phyloP scores from a whole-genome alignment of 1,284 basidiomycete species.

The Anthracocystis panici-leucophaei region DNA sequence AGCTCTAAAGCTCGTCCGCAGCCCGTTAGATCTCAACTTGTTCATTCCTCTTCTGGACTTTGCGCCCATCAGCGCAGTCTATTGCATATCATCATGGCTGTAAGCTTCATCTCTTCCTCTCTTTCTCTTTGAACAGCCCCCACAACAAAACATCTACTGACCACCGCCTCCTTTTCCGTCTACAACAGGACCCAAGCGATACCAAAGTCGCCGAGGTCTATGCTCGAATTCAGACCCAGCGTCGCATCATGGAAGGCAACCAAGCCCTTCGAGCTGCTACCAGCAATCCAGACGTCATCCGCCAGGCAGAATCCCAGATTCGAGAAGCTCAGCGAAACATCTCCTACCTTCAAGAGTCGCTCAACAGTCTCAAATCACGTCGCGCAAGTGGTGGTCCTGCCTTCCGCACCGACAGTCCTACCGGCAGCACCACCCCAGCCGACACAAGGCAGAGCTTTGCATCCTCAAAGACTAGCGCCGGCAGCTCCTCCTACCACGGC shows the following conservation, averaged over 20 bases:
- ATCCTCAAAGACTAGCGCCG: constrained; percentile 29
- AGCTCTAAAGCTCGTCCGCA: background rate
- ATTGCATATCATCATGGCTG: constrained; percentile 32
- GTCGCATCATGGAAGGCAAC: constrained; percentile 88
- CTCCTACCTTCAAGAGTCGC: constrained; percentile 86
- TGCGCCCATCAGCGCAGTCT: constrained; percentile 6
- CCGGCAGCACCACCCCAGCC: constrained; percentile 31
- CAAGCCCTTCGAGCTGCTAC: constrained; percentile 84
- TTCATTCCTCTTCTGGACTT: background rate
- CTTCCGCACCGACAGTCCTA: constrained; percentile 44
- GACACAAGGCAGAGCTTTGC: constrained; percentile 48
- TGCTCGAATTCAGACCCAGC: constrained; percentile 89
- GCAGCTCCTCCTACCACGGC: constrained; percentile 43
- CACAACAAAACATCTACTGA: background rate
- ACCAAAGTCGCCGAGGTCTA: constrained; percentile 92
- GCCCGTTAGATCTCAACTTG: background rate
- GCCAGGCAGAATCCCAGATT: constrained; percentile 81
- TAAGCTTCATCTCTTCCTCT: constrained; percentile 17
- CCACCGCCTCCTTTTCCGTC: background rate
- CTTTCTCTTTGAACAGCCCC: background rate
- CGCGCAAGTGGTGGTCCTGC: constrained; percentile 71
- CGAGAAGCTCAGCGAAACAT: constrained; percentile 86
- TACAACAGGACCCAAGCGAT: constrained; percentile 72
- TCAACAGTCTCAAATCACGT: constrained; percentile 81
- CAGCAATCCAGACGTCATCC: constrained; percentile 85